Evolutionary conservation across 2,329 filamentous ascomycete genomes (phyloP).

Genomic region (Trichoderma simmonsii): DNA sequence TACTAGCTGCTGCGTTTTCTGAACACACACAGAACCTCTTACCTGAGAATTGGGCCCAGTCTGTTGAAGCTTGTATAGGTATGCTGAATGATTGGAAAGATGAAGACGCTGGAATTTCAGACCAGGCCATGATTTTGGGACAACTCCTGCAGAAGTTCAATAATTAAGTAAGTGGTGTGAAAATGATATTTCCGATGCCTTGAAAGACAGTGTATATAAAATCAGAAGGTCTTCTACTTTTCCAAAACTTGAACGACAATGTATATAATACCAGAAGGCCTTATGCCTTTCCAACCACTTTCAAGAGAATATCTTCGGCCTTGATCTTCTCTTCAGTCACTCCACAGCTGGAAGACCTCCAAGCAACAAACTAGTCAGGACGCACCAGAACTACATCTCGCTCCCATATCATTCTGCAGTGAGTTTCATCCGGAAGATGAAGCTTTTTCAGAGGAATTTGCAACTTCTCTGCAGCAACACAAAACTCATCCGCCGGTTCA

Average conservation of each 20-base stretch:
- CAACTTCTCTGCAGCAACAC: background rate
- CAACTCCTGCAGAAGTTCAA: background rate
- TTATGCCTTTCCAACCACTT: background rate
- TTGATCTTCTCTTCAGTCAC: background rate
- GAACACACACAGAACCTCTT: background rate
- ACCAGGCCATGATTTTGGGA: background rate
- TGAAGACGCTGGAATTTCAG: background rate
- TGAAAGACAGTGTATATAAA: background rate
- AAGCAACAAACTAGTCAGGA: background rate
- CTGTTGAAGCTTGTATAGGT: background rate
- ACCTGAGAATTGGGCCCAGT: background rate
- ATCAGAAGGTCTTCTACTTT: too few species aligned
- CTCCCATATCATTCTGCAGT: background rate
- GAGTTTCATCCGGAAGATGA: background rate
- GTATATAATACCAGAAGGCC: background rate
- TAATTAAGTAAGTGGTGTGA: background rate
- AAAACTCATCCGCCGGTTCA: background rate
- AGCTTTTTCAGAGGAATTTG: background rate
- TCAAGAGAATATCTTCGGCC: background rate
- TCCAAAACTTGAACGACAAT: background rate
- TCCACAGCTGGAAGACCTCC: background rate
- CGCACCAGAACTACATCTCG: background rate
- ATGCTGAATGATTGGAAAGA: background rate
- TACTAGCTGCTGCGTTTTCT: background rate
- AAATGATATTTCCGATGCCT: background rate